Conservation (phyloP, 2,329 filamentous ascomycete species). For the Phialophora verrucosa region DNA sequence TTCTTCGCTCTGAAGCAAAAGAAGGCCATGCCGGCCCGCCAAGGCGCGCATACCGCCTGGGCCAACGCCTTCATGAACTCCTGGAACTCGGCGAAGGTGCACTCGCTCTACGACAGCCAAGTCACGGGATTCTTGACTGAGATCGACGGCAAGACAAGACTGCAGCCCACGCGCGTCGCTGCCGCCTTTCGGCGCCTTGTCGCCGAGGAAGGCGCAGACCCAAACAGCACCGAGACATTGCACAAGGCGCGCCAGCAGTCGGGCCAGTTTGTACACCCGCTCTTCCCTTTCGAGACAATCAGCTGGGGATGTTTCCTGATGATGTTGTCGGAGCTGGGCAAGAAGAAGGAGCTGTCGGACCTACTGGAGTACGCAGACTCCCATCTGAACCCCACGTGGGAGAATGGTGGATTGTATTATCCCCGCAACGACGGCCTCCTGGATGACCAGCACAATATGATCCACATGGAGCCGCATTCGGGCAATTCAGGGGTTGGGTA, state of each 20-base stretch:
- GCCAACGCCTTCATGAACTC: slow-evolving; percentile 46
- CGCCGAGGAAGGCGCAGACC: slow-evolving; percentile 1
- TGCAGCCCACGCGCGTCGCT: slow-evolving; percentile 36
- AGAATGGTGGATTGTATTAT: slow-evolving; percentile 20
- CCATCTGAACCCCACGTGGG: slow-evolving; percentile 13
- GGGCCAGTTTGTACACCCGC: slow-evolving; percentile 5
- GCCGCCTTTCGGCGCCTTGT: slow-evolving; percentile 16
- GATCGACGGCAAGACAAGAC: slow-evolving; percentile 37
- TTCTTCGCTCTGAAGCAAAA: slow-evolving; percentile 42
- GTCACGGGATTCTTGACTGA: slow-evolving; percentile 41
- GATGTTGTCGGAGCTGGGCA: slow-evolving; percentile 42
- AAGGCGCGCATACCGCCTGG: slow-evolving; percentile 42
- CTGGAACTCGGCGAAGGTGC: slow-evolving; percentile 46
- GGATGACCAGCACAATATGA: slow-evolving; percentile 18
- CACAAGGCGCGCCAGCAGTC: background rate
- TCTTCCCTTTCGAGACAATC: slow-evolving; percentile 2
- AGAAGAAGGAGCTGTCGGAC: slow-evolving; percentile 6
- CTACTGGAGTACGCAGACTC: slow-evolving; percentile 14
- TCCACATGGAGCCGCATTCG: slow-evolving; percentile 18
- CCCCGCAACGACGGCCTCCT: slow-evolving; percentile 16
- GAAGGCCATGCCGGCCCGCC: slow-evolving; percentile 29
- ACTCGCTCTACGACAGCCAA: slow-evolving; percentile 37
- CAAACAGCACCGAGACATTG: background rate
- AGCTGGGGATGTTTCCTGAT: slow-evolving; percentile 42
- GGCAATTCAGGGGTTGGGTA: slow-evolving; percentile 30